Evolutionary conservation across 495 filamentous ascomycete genomes (phyloP), one percentile per base, ranked within the genome.

Genomic region (Xylaria longipes): DNA sequence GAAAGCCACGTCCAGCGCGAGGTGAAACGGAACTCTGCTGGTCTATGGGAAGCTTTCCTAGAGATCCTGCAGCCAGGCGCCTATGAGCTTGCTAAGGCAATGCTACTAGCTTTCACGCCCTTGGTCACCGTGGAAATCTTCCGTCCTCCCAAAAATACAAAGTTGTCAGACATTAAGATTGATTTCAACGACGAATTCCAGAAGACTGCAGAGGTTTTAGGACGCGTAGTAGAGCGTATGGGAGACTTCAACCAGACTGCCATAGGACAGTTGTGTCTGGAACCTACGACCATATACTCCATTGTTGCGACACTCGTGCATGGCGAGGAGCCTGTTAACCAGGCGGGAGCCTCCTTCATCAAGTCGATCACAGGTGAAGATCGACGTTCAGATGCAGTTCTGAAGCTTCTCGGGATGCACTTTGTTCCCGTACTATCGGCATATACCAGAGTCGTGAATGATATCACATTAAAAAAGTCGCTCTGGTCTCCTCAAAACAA

Each of bases 11-110:
- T 95, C n/a, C 90, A 93, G 48, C 87, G 91, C 68, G 89, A 90
- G 29, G 83, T 90, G 17, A 87, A 86, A 62, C 87, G 89, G 6
- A 88, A 91, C 71, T 91, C 90, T 0, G 83, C 88, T 3, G 80
- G 84, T 2, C 88, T 97, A 37, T 97, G 94, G 95, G 90, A 93
- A 73, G 86, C 88, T 2, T 90, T 94, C 41, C 83, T 95, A 39
- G 85, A 88, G 64, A 86, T 90, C 70, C 87, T 97, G 41, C 86
- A 89, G 75, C 83, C 85, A 43, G 86, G 89, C 9, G 89, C 91
- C 69, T 72, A 90, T 25, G 85, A 84, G 3, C 83, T 97, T 9
- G 94, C 93, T 15, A 90, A 85, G 35, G 87, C 87, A 39, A 89
- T 93, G 73, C 78, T 97, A n/a, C 80, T 90, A 57, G 93, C 92